Evolutionary conservation across 208 protist genomes (phyloP).

Genomic region (Wallacemonas sp.): DNA sequence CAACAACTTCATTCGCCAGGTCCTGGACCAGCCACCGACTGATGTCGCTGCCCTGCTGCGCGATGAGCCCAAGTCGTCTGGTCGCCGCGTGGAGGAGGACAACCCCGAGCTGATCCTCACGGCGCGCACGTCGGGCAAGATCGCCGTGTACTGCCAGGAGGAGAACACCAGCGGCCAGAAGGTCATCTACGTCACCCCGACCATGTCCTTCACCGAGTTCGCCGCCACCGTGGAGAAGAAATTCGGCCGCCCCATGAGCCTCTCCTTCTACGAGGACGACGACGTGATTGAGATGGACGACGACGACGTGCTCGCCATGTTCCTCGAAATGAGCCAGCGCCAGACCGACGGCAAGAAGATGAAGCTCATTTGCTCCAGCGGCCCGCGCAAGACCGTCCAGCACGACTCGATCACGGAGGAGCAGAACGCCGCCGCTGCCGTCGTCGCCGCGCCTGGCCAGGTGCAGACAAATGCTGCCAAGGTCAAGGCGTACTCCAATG

Average conservation of each 20-base stretch:
- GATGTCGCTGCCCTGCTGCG: conserved; percentile 44
- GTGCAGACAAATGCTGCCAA: conserved; percentile 16
- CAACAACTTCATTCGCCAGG: conserved; percentile 78
- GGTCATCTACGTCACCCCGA: conserved; percentile 65
- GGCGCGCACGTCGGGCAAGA: conserved; percentile 57
- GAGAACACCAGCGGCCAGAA: conserved; percentile 52
- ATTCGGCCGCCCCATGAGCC: conserved; percentile 60
- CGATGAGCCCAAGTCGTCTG: conserved; percentile 28
- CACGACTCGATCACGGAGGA: conserved; percentile 54
- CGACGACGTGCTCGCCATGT: conserved; percentile 85
- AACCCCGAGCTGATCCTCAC: conserved; percentile 34
- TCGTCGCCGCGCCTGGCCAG: neutral
- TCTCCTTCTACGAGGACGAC: conserved; percentile 83
- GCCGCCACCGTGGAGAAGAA: conserved; percentile 74
- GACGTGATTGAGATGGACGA: conserved; percentile 86
- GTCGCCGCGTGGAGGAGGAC: conserved; percentile 28
- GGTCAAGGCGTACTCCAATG: conserved; percentile 58
- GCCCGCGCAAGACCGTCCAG: conserved; percentile 23
- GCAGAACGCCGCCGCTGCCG: neutral
- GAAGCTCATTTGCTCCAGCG: conserved; percentile 68
- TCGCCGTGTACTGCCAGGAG: conserved; percentile 81
- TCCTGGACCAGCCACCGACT: conserved; percentile 55
- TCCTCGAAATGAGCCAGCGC: conserved; percentile 59
- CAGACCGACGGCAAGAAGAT: conserved; percentile 62
- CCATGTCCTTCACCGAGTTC: conserved; percentile 79